phyloP scores from a whole-genome alignment of 192 early-diverging fungal species.

The Jimgerdemannia lactiflua region DNA sequence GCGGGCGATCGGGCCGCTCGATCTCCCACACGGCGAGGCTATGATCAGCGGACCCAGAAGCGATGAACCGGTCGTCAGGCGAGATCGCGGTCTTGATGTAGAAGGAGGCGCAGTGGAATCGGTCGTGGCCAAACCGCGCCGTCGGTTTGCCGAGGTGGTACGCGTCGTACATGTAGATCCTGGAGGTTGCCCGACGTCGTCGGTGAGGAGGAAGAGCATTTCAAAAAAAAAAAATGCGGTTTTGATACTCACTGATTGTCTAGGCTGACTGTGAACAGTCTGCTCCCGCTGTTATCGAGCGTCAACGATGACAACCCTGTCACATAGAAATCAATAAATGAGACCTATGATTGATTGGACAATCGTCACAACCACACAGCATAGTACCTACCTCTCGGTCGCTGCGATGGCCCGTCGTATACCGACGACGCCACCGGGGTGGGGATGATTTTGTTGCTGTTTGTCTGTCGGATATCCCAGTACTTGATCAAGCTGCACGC shows the following conservation, averaged over 20 bases:
- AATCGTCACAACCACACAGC: too few relatives aligned
- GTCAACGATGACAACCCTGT: conserved; percentile 61
- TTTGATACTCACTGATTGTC: conserved; percentile 47
- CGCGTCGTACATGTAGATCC: conserved; percentile 72
- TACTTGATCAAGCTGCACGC: conserved; percentile 59
- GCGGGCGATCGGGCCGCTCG: conserved; percentile 34
- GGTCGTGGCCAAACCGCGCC: conserved; percentile 45
- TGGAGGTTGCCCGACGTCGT: background rate
- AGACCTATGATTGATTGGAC: too few relatives aligned
- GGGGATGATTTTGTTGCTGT: conserved; percentile 30
- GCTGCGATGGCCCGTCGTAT: conserved; percentile 24
- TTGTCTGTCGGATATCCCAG: conserved; percentile 72
- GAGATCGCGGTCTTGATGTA: conserved; percentile 67
- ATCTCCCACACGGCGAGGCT: conserved; percentile 73
- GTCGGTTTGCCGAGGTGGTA: conserved; percentile 43
- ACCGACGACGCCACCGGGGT: conserved; percentile 31
- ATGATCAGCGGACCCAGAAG: conserved; percentile 66
- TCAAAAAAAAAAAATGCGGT: too few relatives aligned
- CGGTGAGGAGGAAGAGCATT: too few relatives aligned
- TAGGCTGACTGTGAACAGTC: conserved; percentile 70
- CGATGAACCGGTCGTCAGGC: conserved; percentile 69
- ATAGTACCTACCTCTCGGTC: conserved; percentile 19
- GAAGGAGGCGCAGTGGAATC: conserved; percentile 61
- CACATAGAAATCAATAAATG: too few relatives aligned
- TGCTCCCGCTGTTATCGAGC: conserved; percentile 56